A percentile compares a stretch with the other conserved stretches of the same genome.
Conservation (phyloP, 257 asterid genomes). For the Plantago major region DNA sequence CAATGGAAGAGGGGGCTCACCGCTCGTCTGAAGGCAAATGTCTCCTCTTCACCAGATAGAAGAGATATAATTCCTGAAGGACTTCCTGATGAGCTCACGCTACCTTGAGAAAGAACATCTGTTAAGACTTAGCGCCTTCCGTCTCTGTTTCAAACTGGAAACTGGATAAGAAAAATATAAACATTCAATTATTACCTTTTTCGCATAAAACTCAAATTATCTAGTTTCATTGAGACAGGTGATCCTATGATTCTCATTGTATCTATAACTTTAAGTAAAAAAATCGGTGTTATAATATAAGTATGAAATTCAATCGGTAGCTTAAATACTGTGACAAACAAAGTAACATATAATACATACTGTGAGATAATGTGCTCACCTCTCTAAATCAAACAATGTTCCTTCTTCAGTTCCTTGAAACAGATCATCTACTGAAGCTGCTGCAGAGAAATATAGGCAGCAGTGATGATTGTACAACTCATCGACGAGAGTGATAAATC, state of each 20-base stretch:
- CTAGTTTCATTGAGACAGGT: background rate
- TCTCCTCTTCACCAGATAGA: slow-evolving; percentile 54
- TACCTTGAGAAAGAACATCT: slow-evolving; percentile 83
- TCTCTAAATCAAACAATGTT: slow-evolving; percentile 81
- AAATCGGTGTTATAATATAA: no score
- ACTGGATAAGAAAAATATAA: slow-evolving; percentile 35
- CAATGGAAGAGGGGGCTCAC: slow-evolving; percentile 52
- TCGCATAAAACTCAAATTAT: no score
- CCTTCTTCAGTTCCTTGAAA: slow-evolving; percentile 99
- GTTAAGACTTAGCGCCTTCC: slow-evolving; percentile 68
- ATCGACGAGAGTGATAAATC: slow-evolving; percentile 94
- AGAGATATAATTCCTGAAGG: slow-evolving; percentile 63
- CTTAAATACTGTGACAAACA: no score
- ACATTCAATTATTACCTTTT: background rate
- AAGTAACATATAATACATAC: background rate
- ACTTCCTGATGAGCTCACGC: slow-evolving; percentile 64
- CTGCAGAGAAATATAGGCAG: slow-evolving; percentile 74
- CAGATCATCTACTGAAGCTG: slow-evolving; percentile 68
- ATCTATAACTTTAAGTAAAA: no score
- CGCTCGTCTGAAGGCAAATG: slow-evolving; percentile 93
- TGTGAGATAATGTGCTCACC: slow-evolving; percentile 37
- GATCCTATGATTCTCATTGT: background rate
- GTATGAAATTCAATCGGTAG: no score
- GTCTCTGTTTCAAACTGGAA: slow-evolving; percentile 93
- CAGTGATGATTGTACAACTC: slow-evolving; percentile 96